Conservation (phyloP, 371 early-diverging fungal species). For the Actinomortierella ambigua region DNA sequence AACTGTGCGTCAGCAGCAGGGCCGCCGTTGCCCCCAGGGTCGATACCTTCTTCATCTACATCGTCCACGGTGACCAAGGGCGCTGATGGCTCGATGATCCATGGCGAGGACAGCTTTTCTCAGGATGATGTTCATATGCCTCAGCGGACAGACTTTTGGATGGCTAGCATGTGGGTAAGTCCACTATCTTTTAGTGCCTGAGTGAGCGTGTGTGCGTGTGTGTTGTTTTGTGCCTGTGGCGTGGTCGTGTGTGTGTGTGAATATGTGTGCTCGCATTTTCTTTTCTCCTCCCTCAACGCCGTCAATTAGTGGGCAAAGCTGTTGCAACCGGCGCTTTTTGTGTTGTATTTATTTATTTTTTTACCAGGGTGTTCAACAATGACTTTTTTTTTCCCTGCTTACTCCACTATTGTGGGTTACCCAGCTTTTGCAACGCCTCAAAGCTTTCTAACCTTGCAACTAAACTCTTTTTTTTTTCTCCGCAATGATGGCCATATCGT, state of each 20-base stretch:
- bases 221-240: no score
- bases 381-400: no score
- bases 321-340: no score
- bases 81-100: no score
- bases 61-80: slow-evolving; percentile 3
- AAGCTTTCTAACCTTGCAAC: no score
- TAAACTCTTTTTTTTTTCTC: neutral
- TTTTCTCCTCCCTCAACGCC: neutral
- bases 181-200: neutral
- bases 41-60: no score
- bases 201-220: neutral
- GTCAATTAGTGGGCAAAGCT: no score
- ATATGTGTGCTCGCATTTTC: neutral
- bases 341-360: no score
- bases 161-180: slow-evolving; percentile 60
- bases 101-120: neutral
- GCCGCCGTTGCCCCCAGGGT: neutral
- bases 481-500: neutral
- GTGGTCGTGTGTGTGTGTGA: neutral
- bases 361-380: no score
- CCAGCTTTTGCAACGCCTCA: no score
- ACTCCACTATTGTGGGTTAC: no score
- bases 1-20: no score
- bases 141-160: slow-evolving; percentile 53
- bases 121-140: slow-evolving; percentile 12